Conservation (phyloP, 805 yeast genomes). For the Komagataella pseudopastoris region DNA sequence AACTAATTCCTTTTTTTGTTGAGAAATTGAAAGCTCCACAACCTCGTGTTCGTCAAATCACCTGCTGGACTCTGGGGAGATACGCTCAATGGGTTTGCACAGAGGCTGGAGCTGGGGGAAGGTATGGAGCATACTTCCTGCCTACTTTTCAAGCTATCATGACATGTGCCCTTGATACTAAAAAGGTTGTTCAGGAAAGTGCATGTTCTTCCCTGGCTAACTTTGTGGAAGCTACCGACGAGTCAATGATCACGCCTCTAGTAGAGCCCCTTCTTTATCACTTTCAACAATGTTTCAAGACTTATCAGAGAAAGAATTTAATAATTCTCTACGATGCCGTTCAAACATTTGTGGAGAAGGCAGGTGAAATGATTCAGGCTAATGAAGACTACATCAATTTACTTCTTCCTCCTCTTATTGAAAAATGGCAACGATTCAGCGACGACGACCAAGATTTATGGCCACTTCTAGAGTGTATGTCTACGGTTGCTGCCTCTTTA, state of each 20-base stretch:
- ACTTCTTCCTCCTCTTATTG: conserved; percentile 69
- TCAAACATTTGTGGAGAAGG: conserved; percentile 75
- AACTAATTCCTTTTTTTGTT: conserved; percentile 72
- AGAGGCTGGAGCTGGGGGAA: conserved; percentile 49
- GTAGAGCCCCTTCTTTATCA: conserved; percentile 55
- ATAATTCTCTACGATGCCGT: conserved; percentile 80
- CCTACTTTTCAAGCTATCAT: conserved; percentile 74
- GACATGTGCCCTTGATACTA: conserved; percentile 62
- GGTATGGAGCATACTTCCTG: conserved; percentile 51
- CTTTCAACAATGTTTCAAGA: conserved; percentile 59
- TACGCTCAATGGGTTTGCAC: conserved; percentile 72
- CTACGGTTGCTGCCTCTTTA: conserved; percentile 77
- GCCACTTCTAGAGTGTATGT: conserved; percentile 88
- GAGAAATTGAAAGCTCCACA: conserved; percentile 64
- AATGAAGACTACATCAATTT: conserved; percentile 45
- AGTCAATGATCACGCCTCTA: conserved; percentile 45
- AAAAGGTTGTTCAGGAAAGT: conserved; percentile 91
- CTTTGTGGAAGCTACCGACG: conserved; percentile 67
- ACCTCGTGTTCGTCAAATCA: conserved; percentile 80
- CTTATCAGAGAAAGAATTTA: conserved; percentile 73
- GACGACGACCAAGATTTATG: conserved; percentile 81
- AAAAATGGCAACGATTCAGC: conserved; percentile 61
- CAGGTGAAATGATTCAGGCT: conserved; percentile 38
- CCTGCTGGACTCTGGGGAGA: conserved; percentile 92
- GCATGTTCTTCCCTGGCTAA: conserved; percentile 82